Evolutionary conservation across 176 grass and related monocot genomes (phyloP), one percentile per base, ranked within the genome.

Genomic region (Pontederia paniculata): DNA sequence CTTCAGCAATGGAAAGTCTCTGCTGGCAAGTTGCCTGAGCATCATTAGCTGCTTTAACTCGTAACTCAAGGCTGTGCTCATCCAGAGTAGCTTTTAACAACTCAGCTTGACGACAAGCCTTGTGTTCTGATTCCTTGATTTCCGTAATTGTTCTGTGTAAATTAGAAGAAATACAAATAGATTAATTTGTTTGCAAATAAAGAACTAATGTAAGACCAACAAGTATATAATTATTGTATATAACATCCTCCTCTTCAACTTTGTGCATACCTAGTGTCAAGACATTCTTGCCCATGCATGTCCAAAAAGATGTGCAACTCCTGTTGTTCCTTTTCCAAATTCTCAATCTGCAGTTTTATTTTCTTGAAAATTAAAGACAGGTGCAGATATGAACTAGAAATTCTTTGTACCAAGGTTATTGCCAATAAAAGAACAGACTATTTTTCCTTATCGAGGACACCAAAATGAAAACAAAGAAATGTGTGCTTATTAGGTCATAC

Each of bases 41-140:
- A 83, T 96, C 91, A 77, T 81, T 96, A 74, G 91, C 91, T 73
- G 86, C 91, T 84, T 87, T 96, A 66, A 96, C 86, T 64, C 91
- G 82, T 70, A 96, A 83, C 50, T 87, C 91, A 18, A 96, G 85
- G 51, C 67, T 86, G 60, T 96, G 79, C 65, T 96, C 91, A 50
- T 75, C 85, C 70, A 89, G 50, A 73, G 66, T 71, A 67, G 23
- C 82, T 62, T 69, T 96, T 71, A 89, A 81, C 69, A 80, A 71
- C 44, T 87, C 79, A 65, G 63, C 82, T 42, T 89, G 91, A 19
- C 54, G 67, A 56, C 17, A 66, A 80, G 85, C 91, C 81, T 67
- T 81, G 10, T 75, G 77, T 84, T 87, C 86, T 70, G 91, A 96
- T 84, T 89, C 91, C 74, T 80, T 75, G 63, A 96, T 87, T 65